These are phyloP conservation scores for Termitomyces sp. DNA, from an alignment of 768 basidiomycete genomes.

Conservation along the genomic window DNA sequence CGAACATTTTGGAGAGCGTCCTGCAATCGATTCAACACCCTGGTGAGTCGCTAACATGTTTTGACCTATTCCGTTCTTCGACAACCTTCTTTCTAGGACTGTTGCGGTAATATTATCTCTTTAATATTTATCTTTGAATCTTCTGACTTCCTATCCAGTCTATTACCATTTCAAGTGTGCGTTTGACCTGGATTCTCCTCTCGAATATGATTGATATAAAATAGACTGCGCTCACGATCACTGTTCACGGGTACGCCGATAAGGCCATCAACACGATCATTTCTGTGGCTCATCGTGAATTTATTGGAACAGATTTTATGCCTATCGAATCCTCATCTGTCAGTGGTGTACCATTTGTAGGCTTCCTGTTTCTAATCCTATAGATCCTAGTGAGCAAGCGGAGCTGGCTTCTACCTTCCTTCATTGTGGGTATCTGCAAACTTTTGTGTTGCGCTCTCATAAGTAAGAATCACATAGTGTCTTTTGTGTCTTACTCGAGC, in stretches of 20 bases:
- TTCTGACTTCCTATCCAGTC: not conserved
- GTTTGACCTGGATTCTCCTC: not conserved
- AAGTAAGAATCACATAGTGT: not conserved
- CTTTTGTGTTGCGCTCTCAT: not conserved
- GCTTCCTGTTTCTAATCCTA: not conserved
- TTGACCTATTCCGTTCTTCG: not conserved
- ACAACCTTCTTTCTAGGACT: not conserved
- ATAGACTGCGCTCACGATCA: not conserved
- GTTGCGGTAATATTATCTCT: not conserved
- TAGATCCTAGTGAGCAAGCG: not conserved
- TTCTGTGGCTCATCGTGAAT: not conserved
- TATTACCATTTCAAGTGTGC: not conserved
- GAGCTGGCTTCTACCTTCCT: not conserved
- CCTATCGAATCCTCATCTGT: slow-evolving; percentile 1
- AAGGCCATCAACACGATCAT: too few relatives aligned
- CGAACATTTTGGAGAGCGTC: slow-evolving; percentile 2
- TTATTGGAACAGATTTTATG: not conserved
- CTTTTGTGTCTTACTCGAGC: not conserved
- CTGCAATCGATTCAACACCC: not conserved
- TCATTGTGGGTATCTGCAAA: not conserved
- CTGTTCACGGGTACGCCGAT: not conserved
- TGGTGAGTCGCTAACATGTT: not conserved
- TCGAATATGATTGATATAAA: not conserved
- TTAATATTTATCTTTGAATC: not conserved
- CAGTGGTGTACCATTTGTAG: not conserved